Conservation (phyloP, 352 stramenopile genomes). For the Phytophthora foliorum region DNA sequence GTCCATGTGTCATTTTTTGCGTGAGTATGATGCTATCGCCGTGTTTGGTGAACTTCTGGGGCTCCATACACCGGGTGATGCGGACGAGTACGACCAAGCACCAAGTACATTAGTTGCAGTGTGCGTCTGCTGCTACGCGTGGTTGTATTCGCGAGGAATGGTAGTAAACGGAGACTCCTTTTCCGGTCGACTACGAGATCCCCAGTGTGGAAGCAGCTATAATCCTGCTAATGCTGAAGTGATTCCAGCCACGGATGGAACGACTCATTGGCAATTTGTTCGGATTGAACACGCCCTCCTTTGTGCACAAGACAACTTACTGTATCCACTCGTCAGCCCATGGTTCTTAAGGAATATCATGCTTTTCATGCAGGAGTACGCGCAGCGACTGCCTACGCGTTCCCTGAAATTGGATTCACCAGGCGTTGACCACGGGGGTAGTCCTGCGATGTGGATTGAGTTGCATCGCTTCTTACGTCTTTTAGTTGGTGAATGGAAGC, state of each 20-base stretch:
- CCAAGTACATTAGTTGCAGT: constrained; percentile 65
- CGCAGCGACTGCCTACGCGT: constrained; percentile 41
- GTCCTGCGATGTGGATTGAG: constrained; percentile 55
- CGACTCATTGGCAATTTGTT: constrained; percentile 74
- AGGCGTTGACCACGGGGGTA: constrained; percentile 6
- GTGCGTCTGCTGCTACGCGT: constrained; percentile 63
- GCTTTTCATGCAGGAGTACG: constrained; percentile 60
- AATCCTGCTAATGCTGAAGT: constrained; percentile 12
- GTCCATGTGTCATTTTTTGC: constrained; percentile 65
- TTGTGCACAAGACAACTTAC: constrained; percentile 74
- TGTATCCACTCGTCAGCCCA: constrained; percentile 78
- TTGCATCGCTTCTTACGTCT: constrained; percentile 73
- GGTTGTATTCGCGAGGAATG: constrained; percentile 74
- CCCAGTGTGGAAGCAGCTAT: not conserved
- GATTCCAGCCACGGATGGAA: constrained; percentile 20
- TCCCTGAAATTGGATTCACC: constrained; percentile 14
- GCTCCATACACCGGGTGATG: constrained; percentile 42
- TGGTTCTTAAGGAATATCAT: constrained; percentile 68
- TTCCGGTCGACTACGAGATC: constrained; percentile 15
- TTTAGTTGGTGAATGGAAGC: constrained; percentile 77
- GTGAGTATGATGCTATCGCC: constrained; percentile 60
- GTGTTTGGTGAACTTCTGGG: constrained; percentile 79
- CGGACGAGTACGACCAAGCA: constrained; percentile 45
- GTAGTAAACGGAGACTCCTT: constrained; percentile 53
- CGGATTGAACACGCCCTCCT: constrained; percentile 57